These are phyloP conservation scores for Thelonectria rubi DNA, from an alignment of 2,329 filamentous ascomycete species.

Conservation along the genomic window DNA sequence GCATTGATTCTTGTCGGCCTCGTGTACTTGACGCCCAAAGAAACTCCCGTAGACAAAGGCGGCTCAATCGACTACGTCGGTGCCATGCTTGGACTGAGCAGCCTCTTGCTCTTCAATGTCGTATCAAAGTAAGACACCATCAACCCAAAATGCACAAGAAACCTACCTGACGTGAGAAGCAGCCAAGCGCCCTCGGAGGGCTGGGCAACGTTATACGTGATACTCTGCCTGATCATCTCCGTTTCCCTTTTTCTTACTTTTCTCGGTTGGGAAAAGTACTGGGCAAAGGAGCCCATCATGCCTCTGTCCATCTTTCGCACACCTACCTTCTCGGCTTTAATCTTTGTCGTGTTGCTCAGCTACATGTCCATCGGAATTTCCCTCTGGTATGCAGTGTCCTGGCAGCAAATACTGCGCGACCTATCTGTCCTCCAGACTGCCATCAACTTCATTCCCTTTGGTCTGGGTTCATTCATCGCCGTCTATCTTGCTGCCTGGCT, in stretches of 20 bases:
- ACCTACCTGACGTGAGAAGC: neutral
- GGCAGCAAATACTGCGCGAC: constrained; percentile 54
- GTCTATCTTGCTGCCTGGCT: constrained; percentile 53
- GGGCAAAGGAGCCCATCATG: constrained; percentile 54
- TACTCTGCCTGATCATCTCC: constrained; percentile 50
- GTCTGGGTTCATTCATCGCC: constrained; percentile 45
- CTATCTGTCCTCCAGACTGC: constrained; percentile 50
- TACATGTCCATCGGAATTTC: constrained; percentile 60
- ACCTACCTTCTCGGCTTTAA: constrained; percentile 54
- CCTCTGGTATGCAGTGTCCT: constrained; percentile 58
- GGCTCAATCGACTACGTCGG: constrained; percentile 49
- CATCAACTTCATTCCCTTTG: constrained; percentile 51
- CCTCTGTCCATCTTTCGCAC: constrained; percentile 56
- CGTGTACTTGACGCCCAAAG: constrained; percentile 25
- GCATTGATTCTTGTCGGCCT: constrained; percentile 23
- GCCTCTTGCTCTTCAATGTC: constrained; percentile 60
- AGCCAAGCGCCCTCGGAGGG: constrained; percentile 55
- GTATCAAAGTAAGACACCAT: constrained; percentile 56
- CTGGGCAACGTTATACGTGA: constrained; percentile 54
- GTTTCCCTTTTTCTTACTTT: constrained; percentile 43
- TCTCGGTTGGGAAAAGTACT: constrained; percentile 54
- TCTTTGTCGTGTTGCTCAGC: constrained; percentile 54
- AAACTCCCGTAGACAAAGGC: constrained; percentile 36
- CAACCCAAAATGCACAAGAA: too few relatives aligned
- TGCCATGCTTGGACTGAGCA: constrained; percentile 48